Evolutionary conservation across 257 asterid species (phyloP).

Genomic region (Verbena officinalis): DNA sequence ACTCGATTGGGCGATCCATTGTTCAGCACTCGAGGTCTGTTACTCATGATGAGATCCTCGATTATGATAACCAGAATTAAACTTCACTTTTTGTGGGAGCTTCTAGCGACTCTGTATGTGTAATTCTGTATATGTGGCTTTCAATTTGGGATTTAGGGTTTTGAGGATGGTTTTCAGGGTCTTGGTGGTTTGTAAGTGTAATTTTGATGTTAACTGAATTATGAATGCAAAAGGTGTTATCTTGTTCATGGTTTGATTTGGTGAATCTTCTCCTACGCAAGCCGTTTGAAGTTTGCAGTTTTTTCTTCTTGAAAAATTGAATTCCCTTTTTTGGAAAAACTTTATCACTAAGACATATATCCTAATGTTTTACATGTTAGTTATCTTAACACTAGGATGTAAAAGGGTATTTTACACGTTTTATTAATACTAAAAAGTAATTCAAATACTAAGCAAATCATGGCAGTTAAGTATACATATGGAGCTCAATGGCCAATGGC

Average conservation of each 20-base stretch:
- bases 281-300: not conserved
- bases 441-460: too few relatives aligned
- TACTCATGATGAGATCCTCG: constrained; percentile 76
- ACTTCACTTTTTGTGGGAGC: constrained; percentile 13
- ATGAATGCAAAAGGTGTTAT: constrained; percentile 20
- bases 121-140: constrained; percentile 16
- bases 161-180: not conserved
- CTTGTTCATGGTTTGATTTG: not conserved
- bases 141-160: not conserved
- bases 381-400: too few relatives aligned
- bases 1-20: constrained; percentile 79
- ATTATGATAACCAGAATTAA: constrained; percentile 55
- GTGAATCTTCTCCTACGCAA: not conserved
- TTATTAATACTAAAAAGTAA: too few relatives aligned
- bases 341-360: too few relatives aligned
- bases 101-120: not conserved
- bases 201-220: constrained; percentile 21
- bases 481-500: too few relatives aligned
- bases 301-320: not conserved
- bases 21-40: constrained; percentile 87
- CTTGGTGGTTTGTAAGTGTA: constrained; percentile 10
- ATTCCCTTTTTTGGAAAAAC: too few relatives aligned
- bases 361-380: too few relatives aligned
- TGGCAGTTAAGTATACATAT: too few relatives aligned
- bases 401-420: too few relatives aligned